Evolutionary conservation across 352 stramenopile genomes (phyloP).

Genomic region (Aphanomyces astaci): DNA sequence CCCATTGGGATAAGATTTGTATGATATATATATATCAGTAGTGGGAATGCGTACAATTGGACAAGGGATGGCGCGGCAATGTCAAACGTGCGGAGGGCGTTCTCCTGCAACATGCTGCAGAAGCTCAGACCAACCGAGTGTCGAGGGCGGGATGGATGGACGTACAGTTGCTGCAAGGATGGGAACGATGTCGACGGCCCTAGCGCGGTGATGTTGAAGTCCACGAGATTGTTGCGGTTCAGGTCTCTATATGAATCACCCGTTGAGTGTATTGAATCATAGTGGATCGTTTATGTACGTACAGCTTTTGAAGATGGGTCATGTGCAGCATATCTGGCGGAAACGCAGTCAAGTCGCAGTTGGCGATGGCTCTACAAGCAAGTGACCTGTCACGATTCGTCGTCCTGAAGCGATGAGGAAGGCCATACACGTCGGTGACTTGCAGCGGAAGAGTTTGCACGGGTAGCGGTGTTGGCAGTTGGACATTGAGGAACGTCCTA

Average conservation of each 20-base stretch:
- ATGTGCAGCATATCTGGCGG: neutral
- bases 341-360: constrained; percentile 4
- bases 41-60: neutral
- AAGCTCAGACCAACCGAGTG: no score
- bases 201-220: neutral
- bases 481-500: constrained; percentile 13
- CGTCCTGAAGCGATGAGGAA: neutral
- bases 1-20: neutral
- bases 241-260: constrained; percentile 1
- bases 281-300: neutral
- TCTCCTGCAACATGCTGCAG: neutral
- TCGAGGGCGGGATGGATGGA: neutral
- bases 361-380: constrained; percentile 13
- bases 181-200: neutral
- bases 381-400: neutral
- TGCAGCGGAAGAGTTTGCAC: neutral
- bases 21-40: neutral
- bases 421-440: constrained; percentile 11
- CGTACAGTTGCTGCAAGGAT: neutral
- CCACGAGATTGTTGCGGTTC: constrained; percentile 11
- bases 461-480: neutral
- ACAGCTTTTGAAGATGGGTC: constrained; percentile 1
- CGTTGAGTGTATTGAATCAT: neutral
- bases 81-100: neutral
- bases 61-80: neutral